These are phyloP conservation scores for Dalbergia cultrata DNA, from an alignment of 306 rosid species.

Conservation along the genomic window DNA sequence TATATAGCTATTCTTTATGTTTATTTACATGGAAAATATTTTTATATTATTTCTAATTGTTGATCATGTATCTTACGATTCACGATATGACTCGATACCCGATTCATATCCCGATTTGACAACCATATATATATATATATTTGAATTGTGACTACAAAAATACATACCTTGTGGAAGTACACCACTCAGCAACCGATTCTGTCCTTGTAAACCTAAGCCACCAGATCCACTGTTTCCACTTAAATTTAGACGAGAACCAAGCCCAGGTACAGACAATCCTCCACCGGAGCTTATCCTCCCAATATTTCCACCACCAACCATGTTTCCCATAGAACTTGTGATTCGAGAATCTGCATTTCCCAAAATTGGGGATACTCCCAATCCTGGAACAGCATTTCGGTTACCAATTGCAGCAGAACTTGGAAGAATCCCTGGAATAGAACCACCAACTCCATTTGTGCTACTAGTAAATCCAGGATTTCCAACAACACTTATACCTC, in stretches of 20 bases:
- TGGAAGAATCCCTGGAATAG: constrained; percentile 97
- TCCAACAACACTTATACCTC: constrained; percentile 96
- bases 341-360: constrained; percentile 90
- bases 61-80: too few relatives aligned
- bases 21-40: too few relatives aligned
- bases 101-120: background rate
- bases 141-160: constrained; percentile 17
- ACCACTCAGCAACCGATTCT: constrained; percentile 85
- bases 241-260: constrained; percentile 75
- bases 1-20: too few relatives aligned
- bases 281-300: constrained; percentile 77
- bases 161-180: constrained; percentile 90
- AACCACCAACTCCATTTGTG: constrained; percentile 97
- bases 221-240: constrained; percentile 86
- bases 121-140: background rate
- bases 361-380: constrained; percentile 94
- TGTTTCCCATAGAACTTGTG: constrained; percentile 93
- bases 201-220: constrained; percentile 86
- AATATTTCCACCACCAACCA: constrained; percentile 91
- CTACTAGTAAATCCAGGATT: constrained; percentile 96
- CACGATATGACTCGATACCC: background rate
- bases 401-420: constrained; percentile 96
- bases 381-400: constrained; percentile 94
- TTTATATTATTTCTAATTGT: too few relatives aligned
- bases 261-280: constrained; percentile 91